phyloP scores from a whole-genome alignment of 129 eudicot genomes.

The Mikania micrantha region DNA sequence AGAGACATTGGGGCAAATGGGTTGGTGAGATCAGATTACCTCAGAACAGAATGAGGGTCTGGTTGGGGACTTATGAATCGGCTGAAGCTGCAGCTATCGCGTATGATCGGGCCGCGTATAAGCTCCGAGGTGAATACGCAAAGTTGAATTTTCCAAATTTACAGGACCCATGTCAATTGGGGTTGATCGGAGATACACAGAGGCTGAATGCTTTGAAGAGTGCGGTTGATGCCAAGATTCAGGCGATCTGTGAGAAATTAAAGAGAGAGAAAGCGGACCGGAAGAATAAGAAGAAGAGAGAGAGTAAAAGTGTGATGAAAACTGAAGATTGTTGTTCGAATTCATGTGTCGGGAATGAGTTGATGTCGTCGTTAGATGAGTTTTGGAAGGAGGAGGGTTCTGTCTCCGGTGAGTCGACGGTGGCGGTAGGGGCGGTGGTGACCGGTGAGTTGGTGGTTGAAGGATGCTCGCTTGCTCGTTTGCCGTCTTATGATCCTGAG shows the following conservation, averaged over 20 bases:
- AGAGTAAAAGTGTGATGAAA: slow-evolving; percentile 5
- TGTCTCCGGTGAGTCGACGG: slow-evolving; percentile 21
- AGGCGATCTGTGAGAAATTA: slow-evolving; percentile 74
- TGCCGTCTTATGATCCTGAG: slow-evolving; percentile 86
- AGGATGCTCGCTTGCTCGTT: slow-evolving; percentile 57
- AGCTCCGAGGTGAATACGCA: slow-evolving; percentile 93
- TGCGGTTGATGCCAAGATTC: slow-evolving; percentile 84
- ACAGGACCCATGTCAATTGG: slow-evolving; percentile 50
- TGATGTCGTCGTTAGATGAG: slow-evolving; percentile 51
- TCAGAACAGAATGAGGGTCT: slow-evolving; percentile 86
- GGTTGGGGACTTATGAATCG: slow-evolving; percentile 92
- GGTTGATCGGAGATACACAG: slow-evolving; percentile 51
- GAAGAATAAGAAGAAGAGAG: slow-evolving; percentile 15
- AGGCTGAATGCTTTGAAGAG: slow-evolving; percentile 46
- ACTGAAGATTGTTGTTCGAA: slow-evolving; percentile 26
- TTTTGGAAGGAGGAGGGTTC: slow-evolving; percentile 43
- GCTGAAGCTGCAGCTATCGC: slow-evolving; percentile 97
- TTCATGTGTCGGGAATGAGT: slow-evolving; percentile 25
- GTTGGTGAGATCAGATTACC: slow-evolving; percentile 96
- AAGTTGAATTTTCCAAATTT: slow-evolving; percentile 76
- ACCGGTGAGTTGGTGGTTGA: slow-evolving; percentile 35
- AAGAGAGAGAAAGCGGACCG: slow-evolving; percentile 46
- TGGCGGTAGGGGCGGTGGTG: not conserved
- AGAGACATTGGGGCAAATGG: slow-evolving; percentile 99
- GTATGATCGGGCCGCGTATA: slow-evolving; percentile 92